These are phyloP conservation scores for Trichoderma orchidacearum DNA, from an alignment of 495 filamentous ascomycete species.

Conservation along the genomic window DNA sequence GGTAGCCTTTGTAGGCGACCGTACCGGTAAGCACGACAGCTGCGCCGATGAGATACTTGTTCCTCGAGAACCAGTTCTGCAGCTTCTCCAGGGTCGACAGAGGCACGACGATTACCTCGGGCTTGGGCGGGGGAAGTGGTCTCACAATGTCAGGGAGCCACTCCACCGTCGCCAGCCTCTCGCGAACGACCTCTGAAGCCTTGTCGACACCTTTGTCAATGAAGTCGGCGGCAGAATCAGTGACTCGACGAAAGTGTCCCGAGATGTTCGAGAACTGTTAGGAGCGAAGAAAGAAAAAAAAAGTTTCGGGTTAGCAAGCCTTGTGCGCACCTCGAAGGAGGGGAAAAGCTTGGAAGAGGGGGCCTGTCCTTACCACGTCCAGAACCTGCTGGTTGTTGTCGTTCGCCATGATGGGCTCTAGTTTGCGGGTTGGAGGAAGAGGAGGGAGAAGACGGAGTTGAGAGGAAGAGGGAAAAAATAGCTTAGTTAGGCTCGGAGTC, in stretches of 20 bases:
- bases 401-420: conserved; percentile 28
- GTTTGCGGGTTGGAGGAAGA: background rate
- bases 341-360: no score
- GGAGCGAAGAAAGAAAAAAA: background rate
- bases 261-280: conserved; percentile 57
- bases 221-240: conserved; percentile 53
- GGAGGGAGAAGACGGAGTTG: background rate
- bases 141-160: conserved; percentile 60
- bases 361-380: conserved; percentile 36
- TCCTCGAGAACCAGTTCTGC: conserved; percentile 48
- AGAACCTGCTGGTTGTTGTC: conserved; percentile 50
- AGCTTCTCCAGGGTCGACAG: conserved; percentile 20
- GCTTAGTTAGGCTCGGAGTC: background rate
- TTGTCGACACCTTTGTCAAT: conserved; percentile 65
- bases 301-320: background rate
- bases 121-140: conserved; percentile 39
- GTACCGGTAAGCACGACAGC: conserved; percentile 56
- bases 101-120: conserved; percentile 21
- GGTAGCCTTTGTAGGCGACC: conserved; percentile 49
- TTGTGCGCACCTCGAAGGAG: no score
- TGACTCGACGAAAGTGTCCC: conserved; percentile 52
- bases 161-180: conserved; percentile 44
- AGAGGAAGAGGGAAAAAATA: background rate
- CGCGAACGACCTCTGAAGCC: conserved; percentile 47
- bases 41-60: conserved; percentile 58